Evolutionary conservation across 2,329 filamentous ascomycete species (phyloP), one percentile per base, ranked within the genome.

Genomic region (Stylonectria norvegica): DNA sequence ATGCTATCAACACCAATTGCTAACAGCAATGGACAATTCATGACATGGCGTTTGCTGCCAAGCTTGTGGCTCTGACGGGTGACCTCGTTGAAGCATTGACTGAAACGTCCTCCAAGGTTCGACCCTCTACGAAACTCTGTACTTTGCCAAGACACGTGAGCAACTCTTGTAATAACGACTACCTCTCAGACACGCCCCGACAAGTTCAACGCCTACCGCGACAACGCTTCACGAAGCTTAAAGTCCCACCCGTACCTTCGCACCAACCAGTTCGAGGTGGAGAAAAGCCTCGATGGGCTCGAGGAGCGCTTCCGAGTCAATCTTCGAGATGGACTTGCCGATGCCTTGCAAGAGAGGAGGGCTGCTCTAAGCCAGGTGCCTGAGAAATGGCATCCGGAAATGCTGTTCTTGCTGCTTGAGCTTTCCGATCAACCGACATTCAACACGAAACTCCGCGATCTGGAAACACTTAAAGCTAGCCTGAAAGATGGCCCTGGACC

Each of bases 301-400:
- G 83, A 90, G 51, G 93, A 97, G 67, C 89, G 91, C 53, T 93
- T 96, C 54, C 78, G 81, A 20, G 75, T 97, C 38, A 75, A 88
- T 34, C 83, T 86, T 57, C 81, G 86, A 47, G 90, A 96, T 54
- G 80, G 79, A 27, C 69, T 96, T 18, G 88, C 89, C 10, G 82
- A 90, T 41, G 81, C 84, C 43, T 65, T 96, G 28, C 68, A 73
- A 5, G 59, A 68, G 36, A 47, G 85, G 23, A 62, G 89, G 11
- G 66, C 75, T 27, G 76, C 81, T 44, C 64, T 95, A 15, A 67
- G 74, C 9, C 57, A 65, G 44, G 36, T 69, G 65, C 23, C 73
- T 8, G 58, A 73, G 30, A 81, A 81, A 63, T 91, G 80, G 76
- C 79, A 81, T 5, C 89, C 90, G 0, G 93, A 97, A 53, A 73